phyloP scores from a whole-genome alignment of 768 basidiomycete species.

The Naematelia aurantialba region DNA sequence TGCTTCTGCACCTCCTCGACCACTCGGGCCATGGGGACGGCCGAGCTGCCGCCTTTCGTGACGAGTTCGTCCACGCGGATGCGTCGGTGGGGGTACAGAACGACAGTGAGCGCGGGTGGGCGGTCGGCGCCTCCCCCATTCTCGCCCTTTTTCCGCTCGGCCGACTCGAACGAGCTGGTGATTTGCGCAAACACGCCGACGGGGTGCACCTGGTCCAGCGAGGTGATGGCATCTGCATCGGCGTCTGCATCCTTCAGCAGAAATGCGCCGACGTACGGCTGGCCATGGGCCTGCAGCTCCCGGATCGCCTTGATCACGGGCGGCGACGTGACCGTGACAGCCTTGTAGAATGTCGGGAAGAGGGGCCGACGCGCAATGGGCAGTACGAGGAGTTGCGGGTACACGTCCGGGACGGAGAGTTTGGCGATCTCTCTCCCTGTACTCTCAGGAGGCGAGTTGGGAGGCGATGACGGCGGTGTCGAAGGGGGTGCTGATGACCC shows the following conservation, averaged over 20 bases:
- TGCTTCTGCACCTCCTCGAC: conserved; percentile 28
- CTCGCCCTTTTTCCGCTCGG: conserved; percentile 8
- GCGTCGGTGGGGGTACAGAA: conserved; percentile 86
- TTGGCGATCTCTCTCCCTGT: conserved; percentile 55
- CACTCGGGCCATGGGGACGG: conserved; percentile 18
- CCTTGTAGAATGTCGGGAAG: conserved; percentile 98
- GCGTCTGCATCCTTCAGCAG: conserved; percentile 88
- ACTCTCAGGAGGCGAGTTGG: conserved; percentile 9
- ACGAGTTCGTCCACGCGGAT: conserved; percentile 84
- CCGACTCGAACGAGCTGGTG: conserved; percentile 63
- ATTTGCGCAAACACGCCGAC: conserved; percentile 98
- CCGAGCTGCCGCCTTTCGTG: conserved; percentile 25
- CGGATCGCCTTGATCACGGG: conserved; percentile 88
- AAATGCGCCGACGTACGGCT: conserved; percentile 96
- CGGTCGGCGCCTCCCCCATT: conserved; percentile 56
- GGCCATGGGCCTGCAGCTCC: conserved; percentile 93
- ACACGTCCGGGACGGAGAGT: conserved; percentile 80
- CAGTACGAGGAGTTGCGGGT: conserved; percentile 89
- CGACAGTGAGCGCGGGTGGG: conserved; percentile 85
- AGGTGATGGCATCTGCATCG: conserved; percentile 88
- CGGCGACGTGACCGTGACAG: conserved; percentile 87
- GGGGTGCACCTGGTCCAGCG: conserved; percentile 77
- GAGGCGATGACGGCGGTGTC: conserved; percentile 4
- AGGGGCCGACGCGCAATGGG: conserved; percentile 92
- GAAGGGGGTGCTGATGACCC: conserved; percentile 15